Conservation (phyloP, 139 green algal genomes). For the Astrephomene gubernaculifera region DNA sequence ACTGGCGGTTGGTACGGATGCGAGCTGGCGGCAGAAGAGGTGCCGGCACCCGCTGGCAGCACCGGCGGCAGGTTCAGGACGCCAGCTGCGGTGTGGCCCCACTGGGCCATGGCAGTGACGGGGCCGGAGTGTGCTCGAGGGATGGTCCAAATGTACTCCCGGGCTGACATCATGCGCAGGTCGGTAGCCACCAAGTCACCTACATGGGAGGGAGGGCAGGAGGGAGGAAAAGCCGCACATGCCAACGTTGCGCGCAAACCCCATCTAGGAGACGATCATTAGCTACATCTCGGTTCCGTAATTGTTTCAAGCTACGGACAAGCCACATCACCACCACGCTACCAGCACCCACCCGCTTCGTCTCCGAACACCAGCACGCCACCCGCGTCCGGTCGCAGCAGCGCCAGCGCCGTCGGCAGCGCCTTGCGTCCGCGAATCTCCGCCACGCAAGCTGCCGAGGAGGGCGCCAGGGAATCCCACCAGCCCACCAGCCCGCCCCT, state of each 20-base stretch:
- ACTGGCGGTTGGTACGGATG: neutral
- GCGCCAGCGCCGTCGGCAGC: slow-evolving; percentile 33
- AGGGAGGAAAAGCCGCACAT: too few relatives aligned
- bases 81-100: slow-evolving; percentile 4
- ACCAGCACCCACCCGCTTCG: slow-evolving; percentile 54
- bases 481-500: slow-evolving; percentile 67
- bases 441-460: slow-evolving; percentile 54
- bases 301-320: too few relatives aligned
- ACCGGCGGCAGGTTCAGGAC: neutral
- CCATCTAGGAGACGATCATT: too few relatives aligned
- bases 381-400: slow-evolving; percentile 56
- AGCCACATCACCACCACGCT: neutral
- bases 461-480: slow-evolving; percentile 74
- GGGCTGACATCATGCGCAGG: slow-evolving; percentile 72
- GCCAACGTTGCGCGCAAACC: too few relatives aligned
- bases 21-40: neutral
- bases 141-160: slow-evolving; percentile 28
- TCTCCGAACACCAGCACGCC: slow-evolving; percentile 77
- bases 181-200: slow-evolving; percentile 67
- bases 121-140: neutral
- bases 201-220: neutral
- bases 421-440: slow-evolving; percentile 49
- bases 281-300: too few relatives aligned
- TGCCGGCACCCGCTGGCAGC: neutral
- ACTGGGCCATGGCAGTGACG: slow-evolving; percentile 23